These are phyloP conservation scores for Solanum virginianum DNA, from an alignment of 257 asterid genomes.

Conservation along the genomic window DNA sequence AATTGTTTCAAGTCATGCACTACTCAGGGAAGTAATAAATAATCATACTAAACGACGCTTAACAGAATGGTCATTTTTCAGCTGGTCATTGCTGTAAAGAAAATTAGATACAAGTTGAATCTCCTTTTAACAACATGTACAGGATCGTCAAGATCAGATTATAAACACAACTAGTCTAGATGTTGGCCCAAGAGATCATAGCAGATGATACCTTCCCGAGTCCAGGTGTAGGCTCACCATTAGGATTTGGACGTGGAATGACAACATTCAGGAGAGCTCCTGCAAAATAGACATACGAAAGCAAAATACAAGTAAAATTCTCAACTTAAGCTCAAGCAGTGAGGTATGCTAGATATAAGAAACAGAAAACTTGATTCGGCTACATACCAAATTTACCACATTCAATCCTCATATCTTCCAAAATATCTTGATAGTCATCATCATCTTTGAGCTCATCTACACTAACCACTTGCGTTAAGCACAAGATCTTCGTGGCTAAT, in stretches of 20 bases:
- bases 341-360: neutral
- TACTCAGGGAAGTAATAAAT: neutral
- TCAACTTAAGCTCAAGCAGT: neutral
- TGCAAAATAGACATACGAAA: constrained; percentile 14
- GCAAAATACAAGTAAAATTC: neutral
- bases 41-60: neutral
- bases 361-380: neutral
- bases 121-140: neutral
- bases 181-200: neutral
- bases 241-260: constrained; percentile 79
- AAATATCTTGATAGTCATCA: constrained; percentile 68
- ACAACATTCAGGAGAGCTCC: constrained; percentile 65
- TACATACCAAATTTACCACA: constrained; percentile 54
- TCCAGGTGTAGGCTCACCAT: constrained; percentile 66
- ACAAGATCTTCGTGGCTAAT: constrained; percentile 66
- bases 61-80: neutral
- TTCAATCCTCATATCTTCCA: constrained; percentile 83
- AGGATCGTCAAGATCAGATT: neutral
- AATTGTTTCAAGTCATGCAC: neutral
- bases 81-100: neutral
- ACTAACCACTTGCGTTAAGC: constrained; percentile 65
- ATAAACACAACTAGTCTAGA: neutral
- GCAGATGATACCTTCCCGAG: constrained; percentile 61
- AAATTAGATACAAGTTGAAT: neutral
- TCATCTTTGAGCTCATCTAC: constrained; percentile 66